Evolutionary conservation across 208 protist species (phyloP), one percentile per base, ranked within the genome.

Genomic region (Leishmania guyanensis): DNA sequence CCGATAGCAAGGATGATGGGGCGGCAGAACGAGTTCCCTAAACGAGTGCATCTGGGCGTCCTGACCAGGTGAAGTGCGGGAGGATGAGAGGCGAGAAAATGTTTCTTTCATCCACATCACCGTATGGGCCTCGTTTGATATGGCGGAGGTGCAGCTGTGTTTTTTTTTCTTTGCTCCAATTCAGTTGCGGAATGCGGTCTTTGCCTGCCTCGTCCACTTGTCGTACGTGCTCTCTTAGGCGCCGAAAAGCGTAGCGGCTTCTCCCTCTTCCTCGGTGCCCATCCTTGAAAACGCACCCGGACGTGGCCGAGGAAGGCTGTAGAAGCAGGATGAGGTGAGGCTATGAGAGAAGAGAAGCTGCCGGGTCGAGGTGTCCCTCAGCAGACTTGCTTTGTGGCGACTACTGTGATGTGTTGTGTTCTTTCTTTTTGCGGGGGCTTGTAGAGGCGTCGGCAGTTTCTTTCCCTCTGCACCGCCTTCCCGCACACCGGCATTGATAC

Each of bases 251-350:
- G 60, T 66, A 10, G 5, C 20, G 26, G 60, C 10, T 26, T n/a
- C 60, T 26, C 10, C 16, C 60, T 66, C 60, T 36, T 29, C 60
- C 60, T 66, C 60, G 10, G 22, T 0, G 0, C 5, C 56, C 5
- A 29, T 29, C 56, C 26, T 22, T 22, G 56, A 10, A 66, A 66
- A 36, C 12, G 26, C 22, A 5, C n/a, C n/a, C n/a, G 60, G n/a
- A 14, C 60, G 6, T 66, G 10, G 60, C 16, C n/a, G n/a, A 66
- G 60, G n/a, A 66, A 17, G 60, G 60, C n/a, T 36, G 14, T 54
- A 36, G 60, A 66, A 66, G 60, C 60, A 36, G n/a, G 26, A 36
- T 66, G 60, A 66, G 60, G n/a, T 66, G 60, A 66, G 60, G n/a
- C 10, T 36, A n/a, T 36, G 60, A 66, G 20, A n/a, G 36, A 0